phyloP scores from a whole-genome alignment of 129 eudicot genomes.

The Saussurea involucrata region DNA sequence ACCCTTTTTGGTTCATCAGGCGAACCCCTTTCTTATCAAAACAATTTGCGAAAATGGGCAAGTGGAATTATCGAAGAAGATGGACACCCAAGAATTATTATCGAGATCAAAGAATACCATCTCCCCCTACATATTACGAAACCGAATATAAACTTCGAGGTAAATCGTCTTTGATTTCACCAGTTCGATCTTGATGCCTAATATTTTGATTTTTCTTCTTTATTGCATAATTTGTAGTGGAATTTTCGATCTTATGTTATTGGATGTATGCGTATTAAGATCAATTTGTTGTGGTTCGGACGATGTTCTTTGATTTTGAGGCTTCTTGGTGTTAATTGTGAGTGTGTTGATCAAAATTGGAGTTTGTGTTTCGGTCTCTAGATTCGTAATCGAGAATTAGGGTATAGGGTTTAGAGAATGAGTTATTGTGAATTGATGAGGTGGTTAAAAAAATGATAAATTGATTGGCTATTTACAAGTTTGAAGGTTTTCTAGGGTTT shows the following conservation, averaged over 20 bases:
- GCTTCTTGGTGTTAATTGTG: not conserved
- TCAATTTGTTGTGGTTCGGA: not conserved
- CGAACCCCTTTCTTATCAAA: not conserved
- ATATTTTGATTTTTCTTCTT: not conserved
- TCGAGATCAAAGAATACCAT: constrained; percentile 38
- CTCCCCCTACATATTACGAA: constrained; percentile 43
- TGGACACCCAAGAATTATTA: constrained; percentile 38
- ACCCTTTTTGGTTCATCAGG: constrained; percentile 1
- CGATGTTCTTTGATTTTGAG: not conserved
- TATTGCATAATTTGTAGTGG: not conserved
- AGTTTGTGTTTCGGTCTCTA: not conserved
- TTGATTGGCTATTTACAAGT: not conserved
- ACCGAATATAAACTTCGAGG: constrained; percentile 41
- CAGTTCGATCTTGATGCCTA: constrained; percentile 1
- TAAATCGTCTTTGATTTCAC: not conserved
- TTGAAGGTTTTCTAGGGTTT: constrained; percentile 15
- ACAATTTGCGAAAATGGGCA: constrained; percentile 23
- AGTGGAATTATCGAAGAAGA: constrained; percentile 38
- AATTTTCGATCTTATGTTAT: constrained; percentile 4
- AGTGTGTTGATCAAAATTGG: not conserved
- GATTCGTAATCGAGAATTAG: constrained; percentile 4
- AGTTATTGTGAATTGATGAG: not conserved
- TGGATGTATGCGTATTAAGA: not conserved
- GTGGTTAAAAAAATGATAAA: not conserved
- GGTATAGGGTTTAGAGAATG: constrained; percentile 3